phyloP scores from a whole-genome alignment of 108 stramenopile species.

The Craspedostauros australis region DNA sequence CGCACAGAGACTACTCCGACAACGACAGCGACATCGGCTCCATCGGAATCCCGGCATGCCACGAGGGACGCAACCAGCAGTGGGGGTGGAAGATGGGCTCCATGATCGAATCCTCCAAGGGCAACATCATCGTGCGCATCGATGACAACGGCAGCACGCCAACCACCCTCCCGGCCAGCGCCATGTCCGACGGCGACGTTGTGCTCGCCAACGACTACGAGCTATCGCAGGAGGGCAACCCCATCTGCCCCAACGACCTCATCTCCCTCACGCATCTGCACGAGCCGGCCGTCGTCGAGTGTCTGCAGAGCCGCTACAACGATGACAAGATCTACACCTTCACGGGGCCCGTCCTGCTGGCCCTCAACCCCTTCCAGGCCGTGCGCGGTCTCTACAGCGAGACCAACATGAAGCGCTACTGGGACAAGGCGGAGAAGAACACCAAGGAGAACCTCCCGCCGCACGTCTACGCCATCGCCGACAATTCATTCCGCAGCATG shows the following conservation, averaged over 20 bases:
- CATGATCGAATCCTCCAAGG: conserved; percentile 16
- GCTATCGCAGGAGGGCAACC: conserved; percentile 9
- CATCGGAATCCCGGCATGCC: conserved; percentile 2
- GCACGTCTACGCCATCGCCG: conserved; percentile 93
- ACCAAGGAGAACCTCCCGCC: conserved; percentile 60
- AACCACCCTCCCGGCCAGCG: conserved; percentile 16
- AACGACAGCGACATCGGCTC: conserved; percentile 29
- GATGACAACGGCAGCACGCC: conserved; percentile 5
- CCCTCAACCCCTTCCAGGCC: conserved; percentile 91
- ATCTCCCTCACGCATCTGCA: conserved; percentile 73
- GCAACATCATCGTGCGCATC: conserved; percentile 16
- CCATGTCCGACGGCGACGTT: conserved; percentile 28
- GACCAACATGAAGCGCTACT: conserved; percentile 63
- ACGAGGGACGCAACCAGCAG: conserved; percentile 1
- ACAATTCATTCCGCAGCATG: conserved; percentile 88
- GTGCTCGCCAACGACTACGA: conserved; percentile 38
- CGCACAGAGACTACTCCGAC: conserved; percentile 13
- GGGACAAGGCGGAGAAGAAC: conserved; percentile 35
- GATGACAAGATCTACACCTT: conserved; percentile 84
- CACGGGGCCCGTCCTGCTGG: conserved; percentile 91
- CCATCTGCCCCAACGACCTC: conserved; percentile 52
- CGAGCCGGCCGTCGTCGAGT: conserved; percentile 85
- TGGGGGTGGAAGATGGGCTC: conserved; percentile 37
- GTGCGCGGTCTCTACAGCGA: conserved; percentile 55
- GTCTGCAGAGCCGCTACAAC: conserved; percentile 67